These are phyloP conservation scores for Pisolithus sp. DNA, from an alignment of 768 basidiomycete genomes.

Conservation along the genomic window DNA sequence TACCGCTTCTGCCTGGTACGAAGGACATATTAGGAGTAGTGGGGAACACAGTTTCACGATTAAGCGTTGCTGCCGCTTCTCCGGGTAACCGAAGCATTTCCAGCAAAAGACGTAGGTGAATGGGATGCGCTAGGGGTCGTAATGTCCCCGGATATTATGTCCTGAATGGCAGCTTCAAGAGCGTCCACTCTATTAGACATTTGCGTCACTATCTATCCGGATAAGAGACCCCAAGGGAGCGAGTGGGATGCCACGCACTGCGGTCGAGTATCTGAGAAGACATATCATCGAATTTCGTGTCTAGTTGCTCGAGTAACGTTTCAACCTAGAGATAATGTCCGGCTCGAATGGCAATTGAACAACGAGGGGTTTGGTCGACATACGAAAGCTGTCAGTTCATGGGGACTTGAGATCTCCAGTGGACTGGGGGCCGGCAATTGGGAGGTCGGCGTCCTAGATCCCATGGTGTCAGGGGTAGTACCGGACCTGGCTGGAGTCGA, in stretches of 20 bases:
- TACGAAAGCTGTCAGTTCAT: slow-evolving; percentile 92
- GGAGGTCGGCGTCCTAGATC: slow-evolving; percentile 42
- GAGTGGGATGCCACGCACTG: slow-evolving; percentile 43
- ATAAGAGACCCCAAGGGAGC: background rate
- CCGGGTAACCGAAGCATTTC: slow-evolving; percentile 26
- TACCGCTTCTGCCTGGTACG: no score
- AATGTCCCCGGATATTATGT: slow-evolving; percentile 78
- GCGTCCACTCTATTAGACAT: slow-evolving; percentile 92
- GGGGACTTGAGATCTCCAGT: slow-evolving; percentile 82
- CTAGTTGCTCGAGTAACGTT: slow-evolving; percentile 80
- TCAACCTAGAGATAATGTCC: slow-evolving; percentile 56
- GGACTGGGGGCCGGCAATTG: slow-evolving; percentile 31
- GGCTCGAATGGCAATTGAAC: background rate
- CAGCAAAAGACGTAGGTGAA: slow-evolving; percentile 46
- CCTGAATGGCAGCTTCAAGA: slow-evolving; percentile 84
- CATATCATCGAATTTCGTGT: slow-evolving; percentile 89
- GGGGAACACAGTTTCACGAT: slow-evolving; percentile 6
- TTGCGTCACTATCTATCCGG: slow-evolving; percentile 63
- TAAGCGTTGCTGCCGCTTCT: slow-evolving; percentile 35
- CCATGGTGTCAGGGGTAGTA: slow-evolving; percentile 17
- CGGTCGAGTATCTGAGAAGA: slow-evolving; percentile 81
- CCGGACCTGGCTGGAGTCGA: slow-evolving; percentile 44
- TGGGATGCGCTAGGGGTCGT: slow-evolving; percentile 46
- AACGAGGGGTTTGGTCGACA: slow-evolving; percentile 26
- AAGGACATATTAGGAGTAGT: background rate